Base-by-base conservation (phyloP, 495 filamentous ascomycete genomes). In the Penicillium crystallinum region DNA sequence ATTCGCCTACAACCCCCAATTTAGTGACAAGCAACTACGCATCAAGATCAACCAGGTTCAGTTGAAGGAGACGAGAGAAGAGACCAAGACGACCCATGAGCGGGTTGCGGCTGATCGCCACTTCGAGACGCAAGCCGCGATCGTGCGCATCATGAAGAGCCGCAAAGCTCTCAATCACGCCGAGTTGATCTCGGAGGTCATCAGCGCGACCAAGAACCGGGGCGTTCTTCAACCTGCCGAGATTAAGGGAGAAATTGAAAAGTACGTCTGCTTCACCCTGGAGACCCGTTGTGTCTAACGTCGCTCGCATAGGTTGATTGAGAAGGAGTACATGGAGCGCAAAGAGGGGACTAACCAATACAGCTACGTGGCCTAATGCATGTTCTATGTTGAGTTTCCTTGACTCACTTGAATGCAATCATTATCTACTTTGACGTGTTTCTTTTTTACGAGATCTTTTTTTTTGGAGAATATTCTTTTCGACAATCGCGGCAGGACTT, bases 31-130 rank as follows among this genome's bases (percentile, higher is more conserved):
- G 23, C 95, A 96, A 70, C 88, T 86, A 70, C 85, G 90, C 50
- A 85, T 99, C 70, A 97, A 99, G 75, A 96, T 97, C 76, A 98
- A 97, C 71, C 89, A 95, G 69, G 90, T 99, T 52, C 95, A 99
- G 70, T 79, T 97, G 41, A 92, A 91, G 66, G 95, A 97, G 72
- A 97, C 95, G 7, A 82, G 81, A 53, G 76, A 87, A 60, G 93
- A 99, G 74, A 96, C 96, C 66, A 86, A 90, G 67, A 88, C 86
- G 58, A 97, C 91, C 2, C 90, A 97, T 65, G 86, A 96, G 69
- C 77, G 88, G 4, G 90, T 97, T 0, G 86, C 85, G 2, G 85
- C 86, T 25, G 95, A 99, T 61, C 77, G 93, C 21, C 88, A 95
- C 61, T 96, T 90, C 56, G 93, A 99, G 75, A 95, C 90, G 0